Base-by-base conservation (phyloP, 306 rosid species). In the Cotoneaster glaucophyllus region DNA sequence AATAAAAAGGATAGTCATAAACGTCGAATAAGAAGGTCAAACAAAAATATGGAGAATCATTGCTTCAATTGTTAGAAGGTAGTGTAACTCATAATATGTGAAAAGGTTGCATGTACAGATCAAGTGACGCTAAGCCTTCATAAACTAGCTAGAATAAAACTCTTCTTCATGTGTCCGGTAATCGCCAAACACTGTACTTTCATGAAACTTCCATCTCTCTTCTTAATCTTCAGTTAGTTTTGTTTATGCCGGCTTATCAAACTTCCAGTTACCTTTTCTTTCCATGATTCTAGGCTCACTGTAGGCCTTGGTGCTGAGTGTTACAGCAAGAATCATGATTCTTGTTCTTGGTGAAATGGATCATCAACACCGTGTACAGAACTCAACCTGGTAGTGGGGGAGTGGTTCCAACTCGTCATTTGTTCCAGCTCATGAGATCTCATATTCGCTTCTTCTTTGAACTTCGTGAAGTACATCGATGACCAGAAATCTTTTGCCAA, bases 271-370 rank as follows among this genome's bases (percentile, higher is more conserved):
- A 48, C 7, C 54, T 0, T 15, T 0, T 5, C 6, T 48, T 15
- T 48, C 54, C 54, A 48, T 15, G 54, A 45, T 45, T 1, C 3
- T 18, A 15, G 8, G 21, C 8, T 48, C 54, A 2, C 18, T 5
- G 54, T 48, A 48, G 8, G 21, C 54, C 80, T 62, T 80, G 81
- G 70, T 81, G 85, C 4, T 79, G 76, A 79, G 74, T 73, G 22
- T 77, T 58, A 39, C 70, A 53, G 78, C 82, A 86, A 22, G 81
- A 88, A 79, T 83, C 85, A 87, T 75, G 87, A 83, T 26, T 92
- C 97, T 76, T 92, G 97, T 82, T 88, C 89, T 73, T 90, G 97
- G 82, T 90, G 90, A 80, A 92, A 95, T 70, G 99, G 99, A 65
- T 95, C 97, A 68, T 95, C 97, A 29, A 82, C 45, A 54, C 96